These are phyloP conservation scores for Ogataea philodendri DNA, from an alignment of 805 yeast species.

Conservation along the genomic window DNA sequence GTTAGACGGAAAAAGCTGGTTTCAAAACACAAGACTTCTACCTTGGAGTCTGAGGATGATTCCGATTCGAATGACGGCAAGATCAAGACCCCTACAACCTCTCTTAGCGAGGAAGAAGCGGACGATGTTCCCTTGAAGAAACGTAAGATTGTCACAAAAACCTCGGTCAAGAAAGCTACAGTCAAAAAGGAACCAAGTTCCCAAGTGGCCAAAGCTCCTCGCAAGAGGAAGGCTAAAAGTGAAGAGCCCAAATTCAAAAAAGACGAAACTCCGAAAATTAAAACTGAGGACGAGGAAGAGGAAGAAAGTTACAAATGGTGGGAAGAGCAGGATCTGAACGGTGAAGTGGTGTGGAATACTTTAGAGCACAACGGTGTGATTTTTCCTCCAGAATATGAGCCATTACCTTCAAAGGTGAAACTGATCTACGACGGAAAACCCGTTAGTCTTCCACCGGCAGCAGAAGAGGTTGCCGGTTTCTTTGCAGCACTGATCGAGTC, in stretches of 20 bases:
- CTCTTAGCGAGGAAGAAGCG: conserved; percentile 21
- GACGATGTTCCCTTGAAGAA: conserved; percentile 18
- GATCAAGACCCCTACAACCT: conserved; percentile 18
- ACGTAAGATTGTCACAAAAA: conserved; percentile 9
- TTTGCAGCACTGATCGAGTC: conserved; percentile 84
- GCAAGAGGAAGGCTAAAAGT: conserved; percentile 6
- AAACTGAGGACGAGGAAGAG: conserved; percentile 44
- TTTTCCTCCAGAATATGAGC: conserved; percentile 90
- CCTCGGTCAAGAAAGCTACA: conserved; percentile 16
- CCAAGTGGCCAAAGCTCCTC: conserved; percentile 1
- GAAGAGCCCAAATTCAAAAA: conserved; percentile 12
- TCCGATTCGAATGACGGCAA: background rate
- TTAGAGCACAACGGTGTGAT: conserved; percentile 87
- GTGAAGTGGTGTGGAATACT: conserved; percentile 80
- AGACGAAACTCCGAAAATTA: conserved; percentile 20
- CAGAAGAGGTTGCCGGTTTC: conserved; percentile 97
- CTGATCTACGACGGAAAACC: conserved; percentile 74
- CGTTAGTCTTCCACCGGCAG: conserved; percentile 69
- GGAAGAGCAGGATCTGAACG: conserved; percentile 74
- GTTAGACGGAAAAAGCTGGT: conserved; percentile 9
- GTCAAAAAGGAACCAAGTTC: conserved; percentile 16
- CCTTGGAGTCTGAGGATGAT: conserved; percentile 16
- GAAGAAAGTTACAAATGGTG: conserved; percentile 75
- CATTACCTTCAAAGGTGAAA: conserved; percentile 75
- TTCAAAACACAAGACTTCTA: conserved; percentile 1